phyloP scores from a whole-genome alignment of 2,329 filamentous ascomycete genomes.

The Cryphonectria parasitica region DNA sequence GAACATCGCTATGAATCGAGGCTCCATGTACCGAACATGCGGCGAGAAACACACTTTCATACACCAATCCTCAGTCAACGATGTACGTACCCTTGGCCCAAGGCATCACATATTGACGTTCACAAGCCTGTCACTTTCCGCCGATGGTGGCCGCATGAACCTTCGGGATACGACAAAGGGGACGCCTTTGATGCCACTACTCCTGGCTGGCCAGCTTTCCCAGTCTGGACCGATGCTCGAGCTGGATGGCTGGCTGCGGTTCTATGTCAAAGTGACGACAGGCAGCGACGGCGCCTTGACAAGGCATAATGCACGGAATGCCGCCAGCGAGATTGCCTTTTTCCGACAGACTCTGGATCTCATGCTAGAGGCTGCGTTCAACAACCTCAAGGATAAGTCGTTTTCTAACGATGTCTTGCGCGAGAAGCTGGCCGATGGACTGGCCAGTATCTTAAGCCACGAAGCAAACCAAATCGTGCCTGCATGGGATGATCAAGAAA shows the following conservation, averaged over 20 bases:
- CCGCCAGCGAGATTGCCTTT: neutral
- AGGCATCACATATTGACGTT: neutral
- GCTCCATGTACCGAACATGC: neutral
- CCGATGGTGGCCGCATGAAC: neutral
- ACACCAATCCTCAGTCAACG: constrained; percentile 18
- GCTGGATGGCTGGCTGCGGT: constrained; percentile 22
- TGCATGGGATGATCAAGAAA: neutral
- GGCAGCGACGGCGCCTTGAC: neutral
- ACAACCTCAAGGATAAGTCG: neutral
- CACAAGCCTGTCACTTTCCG: constrained; percentile 11
- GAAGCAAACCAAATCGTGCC: neutral
- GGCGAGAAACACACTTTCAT: constrained; percentile 3
- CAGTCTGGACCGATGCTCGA: neutral
- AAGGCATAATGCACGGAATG: neutral
- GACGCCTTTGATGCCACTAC: constrained; percentile 9
- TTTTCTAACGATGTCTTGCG: neutral
- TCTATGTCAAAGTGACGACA: neutral
- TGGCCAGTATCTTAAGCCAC: neutral
- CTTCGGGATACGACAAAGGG: constrained; percentile 11
- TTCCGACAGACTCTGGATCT: constrained; percentile 15
- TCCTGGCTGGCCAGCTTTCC: constrained; percentile 16
- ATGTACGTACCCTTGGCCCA: no score
- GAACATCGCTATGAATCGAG: constrained; percentile 42
- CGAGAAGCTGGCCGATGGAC: neutral
- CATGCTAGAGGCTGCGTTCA: constrained; percentile 17